Conservation (phyloP, 129 eudicot species). For the Deinandra increscens region DNA sequence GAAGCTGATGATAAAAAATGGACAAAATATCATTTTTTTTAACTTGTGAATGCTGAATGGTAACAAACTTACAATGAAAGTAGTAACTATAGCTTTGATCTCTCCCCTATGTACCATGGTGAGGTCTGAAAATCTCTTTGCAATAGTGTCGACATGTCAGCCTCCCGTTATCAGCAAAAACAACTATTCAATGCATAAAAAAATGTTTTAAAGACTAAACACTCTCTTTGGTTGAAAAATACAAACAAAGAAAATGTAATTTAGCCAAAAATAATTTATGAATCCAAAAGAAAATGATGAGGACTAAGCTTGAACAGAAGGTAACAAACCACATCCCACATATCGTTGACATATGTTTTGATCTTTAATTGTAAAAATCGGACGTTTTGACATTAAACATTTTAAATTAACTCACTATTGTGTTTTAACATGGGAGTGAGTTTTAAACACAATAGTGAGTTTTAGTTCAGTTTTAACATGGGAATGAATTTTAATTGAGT, state of each 20-base stretch:
- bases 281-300: neutral
- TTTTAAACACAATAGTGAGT: no score
- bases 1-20: neutral
- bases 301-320: constrained; percentile 78
- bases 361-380: neutral
- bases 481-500: no score
- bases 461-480: no score
- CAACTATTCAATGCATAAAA: constrained; percentile 37
- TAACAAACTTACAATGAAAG: constrained; percentile 75
- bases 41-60: neutral
- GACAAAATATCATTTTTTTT: neutral
- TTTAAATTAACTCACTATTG: no score
- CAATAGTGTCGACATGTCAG: constrained; percentile 55
- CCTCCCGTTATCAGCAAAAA: constrained; percentile 85
- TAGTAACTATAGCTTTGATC: constrained; percentile 67
- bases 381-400: no score
- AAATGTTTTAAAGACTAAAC: neutral
- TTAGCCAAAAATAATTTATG: neutral
- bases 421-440: no score
- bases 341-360: neutral
- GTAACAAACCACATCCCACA: constrained; percentile 32
- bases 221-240: neutral
- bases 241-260: neutral
- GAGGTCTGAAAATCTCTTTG: constrained; percentile 69
- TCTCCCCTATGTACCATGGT: constrained; percentile 95